A percentile compares a stretch with the other conserved stretches of the same genome.
These are phyloP conservation scores for Trebouxiophyceae sp. DNA, from an alignment of 163 green algal species.

Conservation along the genomic window DNA sequence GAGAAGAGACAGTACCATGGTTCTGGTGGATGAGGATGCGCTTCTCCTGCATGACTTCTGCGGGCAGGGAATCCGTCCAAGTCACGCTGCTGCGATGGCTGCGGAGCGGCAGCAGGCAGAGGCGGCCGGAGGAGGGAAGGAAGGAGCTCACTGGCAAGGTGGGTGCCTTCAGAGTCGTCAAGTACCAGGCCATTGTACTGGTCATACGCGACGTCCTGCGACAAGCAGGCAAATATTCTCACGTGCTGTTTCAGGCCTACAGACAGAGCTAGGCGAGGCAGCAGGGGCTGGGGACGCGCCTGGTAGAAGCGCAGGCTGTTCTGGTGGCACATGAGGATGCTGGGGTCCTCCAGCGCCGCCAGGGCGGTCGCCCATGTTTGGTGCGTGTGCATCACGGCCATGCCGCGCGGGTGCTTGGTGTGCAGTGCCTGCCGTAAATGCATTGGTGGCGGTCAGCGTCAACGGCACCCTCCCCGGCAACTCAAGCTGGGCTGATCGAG, in stretches of 20 bases:
- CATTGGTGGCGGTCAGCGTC: no score
- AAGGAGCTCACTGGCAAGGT: slow-evolving; percentile 3
- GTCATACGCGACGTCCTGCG: slow-evolving; percentile 39
- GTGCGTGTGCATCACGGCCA: slow-evolving; percentile 35
- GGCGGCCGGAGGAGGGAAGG: no score
- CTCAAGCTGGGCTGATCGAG: no score
- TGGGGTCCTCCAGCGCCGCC: slow-evolving; percentile 18
- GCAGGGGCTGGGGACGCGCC: background rate
- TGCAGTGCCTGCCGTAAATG: no score
- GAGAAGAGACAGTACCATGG: background rate
- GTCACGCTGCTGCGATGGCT: no score
- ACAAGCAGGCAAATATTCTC: no score
- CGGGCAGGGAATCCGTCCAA: background rate
- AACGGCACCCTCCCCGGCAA: no score
- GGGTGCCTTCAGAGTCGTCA: slow-evolving; percentile 11
- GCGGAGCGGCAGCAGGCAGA: no score
- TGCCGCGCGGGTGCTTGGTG: slow-evolving; percentile 1
- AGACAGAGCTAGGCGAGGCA: no score
- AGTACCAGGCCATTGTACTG: slow-evolving; percentile 42
- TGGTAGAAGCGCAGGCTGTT: slow-evolving; percentile 38
- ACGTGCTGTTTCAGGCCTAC: no score
- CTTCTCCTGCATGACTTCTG: slow-evolving; percentile 8
- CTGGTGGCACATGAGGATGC: slow-evolving; percentile 42
- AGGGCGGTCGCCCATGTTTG: slow-evolving; percentile 20
- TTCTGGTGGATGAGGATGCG: slow-evolving; percentile 7